A percentile compares a stretch with the other conserved stretches of the same genome.
Evolutionary conservation across 768 basidiomycete genomes (phyloP).

Genomic region (Mycena leptocephala): DNA sequence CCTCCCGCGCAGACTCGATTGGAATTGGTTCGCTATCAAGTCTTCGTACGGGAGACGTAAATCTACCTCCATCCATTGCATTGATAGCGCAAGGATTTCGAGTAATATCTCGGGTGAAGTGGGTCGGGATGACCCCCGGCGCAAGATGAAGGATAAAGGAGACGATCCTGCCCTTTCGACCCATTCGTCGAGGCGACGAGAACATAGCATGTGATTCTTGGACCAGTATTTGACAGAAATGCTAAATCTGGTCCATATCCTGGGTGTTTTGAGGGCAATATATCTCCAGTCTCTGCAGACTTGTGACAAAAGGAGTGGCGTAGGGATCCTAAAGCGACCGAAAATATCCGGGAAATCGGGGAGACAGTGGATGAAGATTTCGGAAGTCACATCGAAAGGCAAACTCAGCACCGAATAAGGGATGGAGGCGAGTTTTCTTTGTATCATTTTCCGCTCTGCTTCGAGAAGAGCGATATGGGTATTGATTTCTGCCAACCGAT

Average conservation of each 20-base stretch:
- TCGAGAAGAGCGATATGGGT: not conserved
- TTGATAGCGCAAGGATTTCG: not conserved
- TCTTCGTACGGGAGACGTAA: not conserved
- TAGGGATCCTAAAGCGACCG: not conserved
- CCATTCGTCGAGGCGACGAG: not conserved
- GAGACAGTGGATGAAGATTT: constrained; percentile 6
- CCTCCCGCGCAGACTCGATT: not conserved
- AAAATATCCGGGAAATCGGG: not conserved
- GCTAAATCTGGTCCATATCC: not conserved
- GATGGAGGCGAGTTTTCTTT: not conserved
- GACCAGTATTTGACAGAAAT: not conserved
- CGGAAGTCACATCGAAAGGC: not conserved
- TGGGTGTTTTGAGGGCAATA: not conserved
- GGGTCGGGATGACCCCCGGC: not conserved
- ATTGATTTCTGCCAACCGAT: constrained; percentile 5
- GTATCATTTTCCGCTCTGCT: not conserved
- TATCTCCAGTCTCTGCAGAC: constrained; percentile 8
- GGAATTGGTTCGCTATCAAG: not conserved
- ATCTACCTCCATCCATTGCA: not conserved
- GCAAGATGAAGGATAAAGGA: not conserved
- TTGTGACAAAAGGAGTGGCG: not conserved
- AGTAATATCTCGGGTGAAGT: not conserved
- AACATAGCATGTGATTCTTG: not conserved
- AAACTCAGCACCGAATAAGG: not conserved
- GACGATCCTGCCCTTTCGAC: not conserved